Percentiles rank a stretch among this genome's conserved stretches.
These are phyloP conservation scores for Saccharomyces eubayanus DNA, from an alignment of 805 yeast genomes.

Conservation along the genomic window DNA sequence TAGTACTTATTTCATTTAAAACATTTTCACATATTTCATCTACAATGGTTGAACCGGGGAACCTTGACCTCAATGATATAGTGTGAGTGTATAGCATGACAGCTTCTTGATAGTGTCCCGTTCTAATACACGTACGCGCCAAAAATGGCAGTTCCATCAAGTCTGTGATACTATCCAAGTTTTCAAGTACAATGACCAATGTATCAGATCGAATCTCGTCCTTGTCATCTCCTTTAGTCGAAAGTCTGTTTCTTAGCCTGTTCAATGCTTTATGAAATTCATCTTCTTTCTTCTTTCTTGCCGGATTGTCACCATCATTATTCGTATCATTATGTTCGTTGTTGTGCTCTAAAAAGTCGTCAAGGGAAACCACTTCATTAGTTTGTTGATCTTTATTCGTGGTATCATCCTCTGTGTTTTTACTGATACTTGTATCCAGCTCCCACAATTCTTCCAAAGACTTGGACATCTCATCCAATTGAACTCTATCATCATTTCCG, in stretches of 20 bases:
- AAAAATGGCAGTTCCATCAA: slow-evolving; percentile 77
- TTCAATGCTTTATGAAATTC: slow-evolving; percentile 27
- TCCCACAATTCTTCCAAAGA: slow-evolving; percentile 27
- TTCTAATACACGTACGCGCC: slow-evolving; percentile 71
- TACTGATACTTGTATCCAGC: slow-evolving; percentile 18
- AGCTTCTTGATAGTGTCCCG: slow-evolving; percentile 85
- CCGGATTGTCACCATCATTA: slow-evolving; percentile 15
- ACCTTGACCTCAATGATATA: slow-evolving; percentile 58
- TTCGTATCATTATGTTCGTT: slow-evolving; percentile 15
- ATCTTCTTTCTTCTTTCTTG: slow-evolving; percentile 13
- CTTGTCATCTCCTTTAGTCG: slow-evolving; percentile 9
- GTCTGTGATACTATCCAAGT: slow-evolving; percentile 66
- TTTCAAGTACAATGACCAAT: slow-evolving; percentile 40
- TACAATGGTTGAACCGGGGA: slow-evolving; percentile 37
- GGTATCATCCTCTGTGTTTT: neutral
- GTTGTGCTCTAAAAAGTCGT: slow-evolving; percentile 14
- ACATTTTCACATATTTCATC: slow-evolving; percentile 24
- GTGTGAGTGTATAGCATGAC: slow-evolving; percentile 73
- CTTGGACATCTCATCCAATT: slow-evolving; percentile 11
- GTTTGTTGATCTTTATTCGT: neutral
- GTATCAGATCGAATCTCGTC: slow-evolving; percentile 8
- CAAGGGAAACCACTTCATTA: slow-evolving; percentile 1
- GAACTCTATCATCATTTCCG: slow-evolving; percentile 7
- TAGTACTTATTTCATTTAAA: slow-evolving; percentile 29
- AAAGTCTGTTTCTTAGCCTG: slow-evolving; percentile 15